Evolutionary conservation across 169 alveolate genomes (phyloP).

Genomic region (Perkinsus chesapeaki): DNA sequence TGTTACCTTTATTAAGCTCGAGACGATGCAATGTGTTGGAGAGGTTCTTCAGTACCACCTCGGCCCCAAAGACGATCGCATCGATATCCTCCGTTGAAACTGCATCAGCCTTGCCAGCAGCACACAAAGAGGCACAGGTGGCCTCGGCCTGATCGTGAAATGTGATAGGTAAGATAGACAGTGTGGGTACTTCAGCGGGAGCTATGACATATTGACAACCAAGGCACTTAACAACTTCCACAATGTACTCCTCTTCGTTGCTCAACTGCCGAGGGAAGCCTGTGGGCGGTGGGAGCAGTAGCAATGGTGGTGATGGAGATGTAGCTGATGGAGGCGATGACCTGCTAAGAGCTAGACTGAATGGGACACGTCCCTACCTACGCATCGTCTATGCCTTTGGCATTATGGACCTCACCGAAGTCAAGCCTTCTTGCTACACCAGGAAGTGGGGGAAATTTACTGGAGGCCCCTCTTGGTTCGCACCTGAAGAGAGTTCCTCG

Average conservation of each 20-base stretch:
- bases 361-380: too few species aligned
- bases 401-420: background rate
- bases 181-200: background rate
- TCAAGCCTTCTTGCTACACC: background rate
- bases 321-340: background rate
- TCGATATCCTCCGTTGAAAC: slow-evolving; percentile 95
- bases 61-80: slow-evolving; percentile 82
- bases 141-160: slow-evolving; percentile 79
- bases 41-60: slow-evolving; percentile 54
- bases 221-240: background rate
- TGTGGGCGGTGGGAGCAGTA: background rate
- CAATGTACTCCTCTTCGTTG: background rate
- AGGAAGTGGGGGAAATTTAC: too few species aligned
- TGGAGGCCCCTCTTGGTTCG: too few species aligned
- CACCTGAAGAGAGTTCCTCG: too few species aligned
- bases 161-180: background rate
- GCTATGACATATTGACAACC: background rate
- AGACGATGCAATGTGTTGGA: slow-evolving; percentile 32
- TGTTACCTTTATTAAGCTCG: background rate
- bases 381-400: too few species aligned
- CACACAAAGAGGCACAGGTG: slow-evolving; percentile 81
- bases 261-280: background rate
- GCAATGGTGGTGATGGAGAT: background rate
- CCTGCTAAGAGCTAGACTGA: background rate
- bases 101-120: slow-evolving; percentile 77